Evolutionary conservation across 1,284 basidiomycete species (phyloP).

Genomic region (Ceratobasidium sp.): DNA sequence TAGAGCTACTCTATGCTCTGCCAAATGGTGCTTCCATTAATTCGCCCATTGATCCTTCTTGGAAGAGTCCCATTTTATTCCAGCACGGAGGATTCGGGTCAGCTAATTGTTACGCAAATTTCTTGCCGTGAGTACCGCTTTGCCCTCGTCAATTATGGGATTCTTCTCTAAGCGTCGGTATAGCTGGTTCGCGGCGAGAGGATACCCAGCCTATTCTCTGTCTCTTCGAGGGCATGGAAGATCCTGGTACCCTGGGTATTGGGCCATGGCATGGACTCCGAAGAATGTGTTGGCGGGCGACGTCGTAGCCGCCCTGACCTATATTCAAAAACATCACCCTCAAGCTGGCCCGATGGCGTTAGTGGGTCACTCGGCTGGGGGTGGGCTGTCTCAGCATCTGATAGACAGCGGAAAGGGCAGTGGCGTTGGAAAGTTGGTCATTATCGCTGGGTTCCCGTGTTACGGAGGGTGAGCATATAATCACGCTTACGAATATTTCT

Average conservation of each 20-base stretch:
- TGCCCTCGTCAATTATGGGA: neutral
- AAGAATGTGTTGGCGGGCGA: slow-evolving; percentile 39
- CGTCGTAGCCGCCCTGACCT: slow-evolving; percentile 19
- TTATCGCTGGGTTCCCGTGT: slow-evolving; percentile 31
- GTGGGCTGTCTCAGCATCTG: slow-evolving; percentile 34
- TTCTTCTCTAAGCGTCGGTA: neutral
- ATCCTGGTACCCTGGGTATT: slow-evolving; percentile 38
- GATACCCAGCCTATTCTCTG: slow-evolving; percentile 29
- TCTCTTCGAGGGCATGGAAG: slow-evolving; percentile 27
- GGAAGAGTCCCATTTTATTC: slow-evolving; percentile 23
- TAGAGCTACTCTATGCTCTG: slow-evolving; percentile 36
- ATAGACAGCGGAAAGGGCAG: slow-evolving; percentile 30
- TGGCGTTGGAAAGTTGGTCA: slow-evolving; percentile 30
- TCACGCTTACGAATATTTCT: no score
- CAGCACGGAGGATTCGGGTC: slow-evolving; percentile 38
- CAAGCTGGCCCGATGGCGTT: slow-evolving; percentile 1
- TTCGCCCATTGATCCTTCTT: neutral
- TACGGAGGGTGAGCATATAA: slow-evolving; percentile 28
- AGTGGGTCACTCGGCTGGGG: slow-evolving; percentile 35
- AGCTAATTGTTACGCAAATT: slow-evolving; percentile 41
- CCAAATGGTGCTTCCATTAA: slow-evolving; percentile 6
- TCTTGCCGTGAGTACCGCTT: slow-evolving; percentile 23
- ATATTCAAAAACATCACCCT: slow-evolving; percentile 26
- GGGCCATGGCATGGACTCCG: slow-evolving; percentile 28
- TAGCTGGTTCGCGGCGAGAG: slow-evolving; percentile 40